Evolutionary conservation across 805 yeast genomes (phyloP).

Genomic region (Alloascoidea africana): DNA sequence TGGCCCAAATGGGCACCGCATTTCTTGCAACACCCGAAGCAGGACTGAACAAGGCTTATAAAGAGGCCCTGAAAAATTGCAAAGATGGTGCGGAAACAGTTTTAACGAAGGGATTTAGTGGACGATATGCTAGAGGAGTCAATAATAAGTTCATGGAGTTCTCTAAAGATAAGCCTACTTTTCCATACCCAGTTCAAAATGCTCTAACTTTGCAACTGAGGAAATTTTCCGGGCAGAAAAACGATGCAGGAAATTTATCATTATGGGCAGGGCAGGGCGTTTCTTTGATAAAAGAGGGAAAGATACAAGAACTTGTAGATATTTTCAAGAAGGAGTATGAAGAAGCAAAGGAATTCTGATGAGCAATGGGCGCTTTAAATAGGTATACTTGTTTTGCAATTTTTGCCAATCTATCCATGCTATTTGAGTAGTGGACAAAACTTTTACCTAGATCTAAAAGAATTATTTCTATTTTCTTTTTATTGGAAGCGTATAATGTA

Average conservation of each 20-base stretch:
- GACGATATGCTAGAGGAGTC: conserved; percentile 11
- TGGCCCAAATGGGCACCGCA: conserved; percentile 40
- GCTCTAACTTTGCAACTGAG: conserved; percentile 10
- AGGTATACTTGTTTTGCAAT: no score
- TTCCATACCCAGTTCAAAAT: conserved; percentile 11
- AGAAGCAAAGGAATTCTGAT: no score
- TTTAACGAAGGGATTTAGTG: conserved; percentile 10
- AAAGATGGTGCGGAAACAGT: conserved; percentile 6
- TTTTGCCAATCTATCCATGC: no score
- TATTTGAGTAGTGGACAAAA: no score
- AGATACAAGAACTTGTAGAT: no score
- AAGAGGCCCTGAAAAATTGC: no score
- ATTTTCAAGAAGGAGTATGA: no score
- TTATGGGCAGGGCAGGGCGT: conserved; percentile 10
- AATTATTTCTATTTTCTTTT: no score
- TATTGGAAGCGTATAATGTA: no score
- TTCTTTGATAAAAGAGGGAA: no score
- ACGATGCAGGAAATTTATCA: conserved; percentile 4
- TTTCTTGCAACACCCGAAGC: conserved; percentile 18
- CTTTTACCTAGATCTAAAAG: no score
- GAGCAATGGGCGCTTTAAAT: no score
- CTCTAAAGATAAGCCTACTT: conserved; percentile 4
- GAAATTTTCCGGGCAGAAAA: conserved; percentile 5
- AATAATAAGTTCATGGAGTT: conserved; percentile 5
- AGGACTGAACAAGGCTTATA: not conserved